Evolutionary conservation across 768 basidiomycete species (phyloP).

Genomic region (Tephrocybe rancida): DNA sequence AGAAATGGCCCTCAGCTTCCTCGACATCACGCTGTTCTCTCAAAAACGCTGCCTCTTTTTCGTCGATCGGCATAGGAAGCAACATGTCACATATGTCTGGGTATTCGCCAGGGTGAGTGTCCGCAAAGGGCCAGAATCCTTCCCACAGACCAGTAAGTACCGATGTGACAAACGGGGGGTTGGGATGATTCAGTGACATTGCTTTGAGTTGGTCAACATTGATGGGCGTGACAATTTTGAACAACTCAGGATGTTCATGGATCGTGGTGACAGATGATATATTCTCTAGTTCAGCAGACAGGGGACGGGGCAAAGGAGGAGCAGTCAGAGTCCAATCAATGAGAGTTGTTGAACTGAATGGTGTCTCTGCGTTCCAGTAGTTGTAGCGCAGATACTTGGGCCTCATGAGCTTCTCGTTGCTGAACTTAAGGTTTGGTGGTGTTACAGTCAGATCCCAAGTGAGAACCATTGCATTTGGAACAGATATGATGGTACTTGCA

Average conservation of each 20-base stretch:
- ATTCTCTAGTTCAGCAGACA: background rate
- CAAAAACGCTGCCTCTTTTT: background rate
- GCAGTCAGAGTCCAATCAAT: background rate
- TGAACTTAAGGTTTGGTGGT: background rate
- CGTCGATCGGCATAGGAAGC: background rate
- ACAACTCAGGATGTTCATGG: background rate
- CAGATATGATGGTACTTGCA: constrained; percentile 1
- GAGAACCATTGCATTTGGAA: background rate
- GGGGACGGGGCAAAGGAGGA: background rate
- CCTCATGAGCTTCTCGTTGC: background rate
- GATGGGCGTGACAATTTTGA: background rate
- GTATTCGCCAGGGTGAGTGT: background rate
- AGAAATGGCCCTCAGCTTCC: background rate
- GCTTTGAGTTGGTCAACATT: background rate
- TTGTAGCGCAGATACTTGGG: background rate
- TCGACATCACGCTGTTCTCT: background rate
- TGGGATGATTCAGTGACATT: background rate
- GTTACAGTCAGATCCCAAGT: background rate
- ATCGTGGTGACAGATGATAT: background rate
- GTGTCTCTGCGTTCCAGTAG: background rate
- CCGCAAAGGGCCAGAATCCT: background rate
- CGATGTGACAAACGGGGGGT: background rate
- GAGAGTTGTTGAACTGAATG: background rate
- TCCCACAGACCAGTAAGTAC: background rate
- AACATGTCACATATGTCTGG: background rate